Evolutionary conservation across 352 stramenopile genomes (phyloP), one percentile per base, ranked within the genome.

Genomic region (Pythium rhizo-oryzae): DNA sequence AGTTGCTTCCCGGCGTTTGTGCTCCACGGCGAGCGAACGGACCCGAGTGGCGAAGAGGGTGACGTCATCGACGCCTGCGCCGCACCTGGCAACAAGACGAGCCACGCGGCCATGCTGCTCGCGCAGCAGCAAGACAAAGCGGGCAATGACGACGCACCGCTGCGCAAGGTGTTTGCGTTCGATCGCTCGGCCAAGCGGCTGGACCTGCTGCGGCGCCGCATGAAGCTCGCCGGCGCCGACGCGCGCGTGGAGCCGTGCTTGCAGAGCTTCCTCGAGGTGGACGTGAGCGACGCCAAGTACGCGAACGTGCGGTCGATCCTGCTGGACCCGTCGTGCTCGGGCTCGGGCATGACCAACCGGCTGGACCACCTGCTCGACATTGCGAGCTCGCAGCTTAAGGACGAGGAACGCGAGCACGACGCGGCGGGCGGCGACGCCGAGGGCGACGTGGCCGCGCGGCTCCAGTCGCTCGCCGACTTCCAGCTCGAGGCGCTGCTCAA

Each of bases 71-170:
- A 99, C 78, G 97, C 97, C 8, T 99, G 97, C 72, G 96, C 97
- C 8, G 97, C 98, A 18, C 98, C 98, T 9, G 98, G 98, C 18
- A 99, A 99, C 81, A 99, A 99, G 80, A 99, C 98, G 19, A 98
- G 91, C 73, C 97, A 99, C 78, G 78, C 98, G 16, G 97, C 97
- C 15, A 94, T 98, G 64, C 77, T 98, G 23, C 51, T 99, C 12
- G 59, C 76, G 23, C 77, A 84, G 54, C 78, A 91, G 85, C 28
- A 33, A 33, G 28, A 33, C 3, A 33, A 33, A 33, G 28, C 28
- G 28, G 28, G 6, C 28, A 90, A 84, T 64, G 71, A 71, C 43
- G 25, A 55, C 43, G 71, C 88, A 35, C 18, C 33, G 8, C 28
- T 33, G 28, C 89, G 84, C 56, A 92, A 89, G 53, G 92, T 99